A percentile compares a stretch with the other conserved stretches of the same genome.
These are phyloP conservation scores for Wickerhamomyces strasburgensis DNA, from an alignment of 805 yeast genomes.

Conservation along the genomic window DNA sequence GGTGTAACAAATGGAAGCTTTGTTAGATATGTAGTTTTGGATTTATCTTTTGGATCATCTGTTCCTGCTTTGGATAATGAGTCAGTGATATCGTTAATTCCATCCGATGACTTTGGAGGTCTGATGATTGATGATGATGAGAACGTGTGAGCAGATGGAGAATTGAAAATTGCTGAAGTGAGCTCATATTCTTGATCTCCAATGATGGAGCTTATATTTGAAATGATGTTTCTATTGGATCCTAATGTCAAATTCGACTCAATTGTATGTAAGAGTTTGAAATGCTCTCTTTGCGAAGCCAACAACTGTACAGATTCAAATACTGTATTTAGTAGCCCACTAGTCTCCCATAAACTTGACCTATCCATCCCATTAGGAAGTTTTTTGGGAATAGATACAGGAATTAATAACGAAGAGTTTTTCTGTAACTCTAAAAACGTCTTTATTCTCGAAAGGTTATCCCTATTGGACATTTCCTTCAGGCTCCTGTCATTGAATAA, in stretches of 20 bases:
- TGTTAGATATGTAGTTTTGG: slow-evolving; percentile 7
- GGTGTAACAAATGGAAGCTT: slow-evolving; percentile 17
- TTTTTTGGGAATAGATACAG: slow-evolving; percentile 34
- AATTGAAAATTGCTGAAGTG: slow-evolving; percentile 5
- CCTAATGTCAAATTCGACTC: slow-evolving; percentile 38
- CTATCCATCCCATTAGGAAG: slow-evolving; percentile 17
- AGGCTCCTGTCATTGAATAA: slow-evolving; percentile 26
- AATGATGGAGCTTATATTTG: slow-evolving; percentile 26
- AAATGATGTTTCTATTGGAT: slow-evolving; percentile 43
- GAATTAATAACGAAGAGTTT: slow-evolving; percentile 51
- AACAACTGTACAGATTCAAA: slow-evolving; percentile 42
- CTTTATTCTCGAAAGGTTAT: slow-evolving; percentile 37
- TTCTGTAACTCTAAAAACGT: slow-evolving; percentile 41
- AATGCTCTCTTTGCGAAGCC: slow-evolving; percentile 31
- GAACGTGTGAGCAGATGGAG: slow-evolving; percentile 20
- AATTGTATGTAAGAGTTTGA: slow-evolving; percentile 39
- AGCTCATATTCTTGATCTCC: slow-evolving; percentile 7
- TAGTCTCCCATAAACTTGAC: slow-evolving; percentile 38
- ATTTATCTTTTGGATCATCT: slow-evolving; percentile 4
- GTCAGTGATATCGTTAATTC: neutral
- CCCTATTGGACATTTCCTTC: slow-evolving; percentile 11
- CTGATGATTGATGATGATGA: slow-evolving; percentile 25
- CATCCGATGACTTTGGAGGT: slow-evolving; percentile 3
- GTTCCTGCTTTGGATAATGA: neutral
- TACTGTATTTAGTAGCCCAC: slow-evolving; percentile 33